Evolutionary conservation across 2,329 filamentous ascomycete species (phyloP).

Genomic region (Claviceps arundinis): DNA sequence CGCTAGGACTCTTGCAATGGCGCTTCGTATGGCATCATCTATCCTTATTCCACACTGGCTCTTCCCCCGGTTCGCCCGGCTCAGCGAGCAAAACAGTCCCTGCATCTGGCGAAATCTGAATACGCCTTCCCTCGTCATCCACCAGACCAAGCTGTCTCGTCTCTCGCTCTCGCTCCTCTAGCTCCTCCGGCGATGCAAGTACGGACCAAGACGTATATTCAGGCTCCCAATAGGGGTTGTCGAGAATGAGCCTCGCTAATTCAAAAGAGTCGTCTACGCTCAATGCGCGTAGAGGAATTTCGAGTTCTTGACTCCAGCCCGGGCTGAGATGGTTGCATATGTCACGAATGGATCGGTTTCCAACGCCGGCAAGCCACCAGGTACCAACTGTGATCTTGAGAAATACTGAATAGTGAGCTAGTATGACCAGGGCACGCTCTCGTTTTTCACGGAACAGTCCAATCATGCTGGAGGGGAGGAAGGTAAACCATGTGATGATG

Average conservation of each 20-base stretch:
- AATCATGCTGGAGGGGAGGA: constrained; percentile 30
- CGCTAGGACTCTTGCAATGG: neutral
- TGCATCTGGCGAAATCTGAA: neutral
- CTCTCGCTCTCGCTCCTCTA: neutral
- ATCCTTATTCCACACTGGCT: constrained; percentile 1
- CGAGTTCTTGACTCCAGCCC: constrained; percentile 19
- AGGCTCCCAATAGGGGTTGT: constrained; percentile 28
- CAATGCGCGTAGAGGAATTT: constrained; percentile 23
- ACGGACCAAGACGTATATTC: neutral
- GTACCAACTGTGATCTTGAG: constrained; percentile 26
- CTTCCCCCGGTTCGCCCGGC: constrained; percentile 1
- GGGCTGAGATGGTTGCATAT: constrained; percentile 26
- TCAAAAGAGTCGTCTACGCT: constrained; percentile 19
- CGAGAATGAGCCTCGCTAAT: constrained; percentile 29
- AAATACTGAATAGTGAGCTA: constrained; percentile 40
- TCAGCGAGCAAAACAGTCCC: constrained; percentile 1
- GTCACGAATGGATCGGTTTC: constrained; percentile 30
- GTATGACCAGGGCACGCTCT: constrained; percentile 35
- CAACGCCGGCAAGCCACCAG: constrained; percentile 40
- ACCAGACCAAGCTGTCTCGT: constrained; percentile 4
- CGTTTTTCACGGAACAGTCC: constrained; percentile 26
- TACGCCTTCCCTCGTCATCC: constrained; percentile 5
- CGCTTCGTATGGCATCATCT: neutral
- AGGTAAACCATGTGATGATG: constrained; percentile 40
- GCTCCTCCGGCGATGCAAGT: neutral